Base-by-base conservation (phyloP, 305 asterid genomes). In the Fraxinus latifolia region DNA sequence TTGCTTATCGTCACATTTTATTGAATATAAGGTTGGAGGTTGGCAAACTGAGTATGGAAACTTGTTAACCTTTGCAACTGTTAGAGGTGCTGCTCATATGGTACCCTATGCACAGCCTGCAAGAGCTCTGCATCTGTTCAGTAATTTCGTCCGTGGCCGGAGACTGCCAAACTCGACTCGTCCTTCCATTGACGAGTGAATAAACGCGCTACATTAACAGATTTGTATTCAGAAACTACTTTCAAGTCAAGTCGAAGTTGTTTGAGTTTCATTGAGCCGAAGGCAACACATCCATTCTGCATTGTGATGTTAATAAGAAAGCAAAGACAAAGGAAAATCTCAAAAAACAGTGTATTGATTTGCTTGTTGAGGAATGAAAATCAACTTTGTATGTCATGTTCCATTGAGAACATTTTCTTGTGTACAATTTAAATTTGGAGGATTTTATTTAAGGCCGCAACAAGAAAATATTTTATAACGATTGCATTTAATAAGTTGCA, bases 51-150 rank as follows among this genome's bases (percentile, higher is more conserved):
- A 92, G 82, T 95, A 94, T 80, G 99, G 99, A 39, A 89, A 90
- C 33, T 0, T 91, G 87, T 81, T 94, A 58, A 93, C 97, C 7
- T 93, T 94, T 76, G 96, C 97, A 0, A 94, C 99, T 0, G 98
- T 95, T 2, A 88, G 98, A 82, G 97, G 99, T 58, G 98, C 97
- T 37, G 91, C 97, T 74, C 98, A 94, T 86, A 94, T 94, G 98
- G 98, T 95, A 17, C 99, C 98, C 0, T 95, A 84, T 83, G 94
- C 98, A 27, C 97, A 93, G 92, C 97, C 97, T 3, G 83, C 93
- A 2, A 90, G 99, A 86, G 99, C 99, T 84, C 85, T 95, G 84
- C 96, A 92, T 86, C 85, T 95, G 34, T 95, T 95, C 89, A 94
- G 95, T 50, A 82, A 92, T 0, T 94, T 94, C 34, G 83, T 94